A percentile compares a stretch with the other conserved stretches of the same genome.
Conservation (phyloP, 2,329 filamentous ascomycete genomes). For the Penicillium corylophilum region DNA sequence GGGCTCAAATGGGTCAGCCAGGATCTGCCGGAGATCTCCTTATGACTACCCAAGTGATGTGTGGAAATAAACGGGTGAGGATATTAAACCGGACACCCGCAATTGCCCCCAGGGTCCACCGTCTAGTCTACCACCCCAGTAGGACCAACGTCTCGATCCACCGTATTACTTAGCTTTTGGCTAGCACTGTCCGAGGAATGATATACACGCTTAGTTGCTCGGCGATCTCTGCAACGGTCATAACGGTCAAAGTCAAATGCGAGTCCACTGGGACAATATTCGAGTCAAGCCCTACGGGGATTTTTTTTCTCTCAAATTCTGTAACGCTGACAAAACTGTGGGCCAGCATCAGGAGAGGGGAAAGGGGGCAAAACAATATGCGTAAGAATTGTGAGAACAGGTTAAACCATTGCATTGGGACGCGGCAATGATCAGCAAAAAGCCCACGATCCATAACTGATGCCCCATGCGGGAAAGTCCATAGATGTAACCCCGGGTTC, state of each 20-base stretch:
- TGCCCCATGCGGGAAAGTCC: conserved; percentile 6
- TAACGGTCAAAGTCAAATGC: conserved; percentile 6
- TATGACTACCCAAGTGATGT: conserved; percentile 20
- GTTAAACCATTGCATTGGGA: not conserved
- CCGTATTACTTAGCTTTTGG: not conserved
- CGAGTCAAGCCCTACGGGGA: too few relatives aligned
- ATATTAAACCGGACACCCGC: conserved; percentile 23
- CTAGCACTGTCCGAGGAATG: not conserved
- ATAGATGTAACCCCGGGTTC: conserved; percentile 7
- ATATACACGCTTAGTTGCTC: conserved; percentile 3
- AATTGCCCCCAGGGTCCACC: conserved; percentile 19
- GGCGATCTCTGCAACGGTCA: conserved; percentile 17
- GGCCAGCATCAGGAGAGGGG: not conserved
- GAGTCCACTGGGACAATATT: not conserved
- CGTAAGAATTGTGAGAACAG: not conserved
- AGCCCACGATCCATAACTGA: conserved; percentile 10
- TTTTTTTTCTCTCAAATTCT: not conserved
- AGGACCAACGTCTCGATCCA: not conserved
- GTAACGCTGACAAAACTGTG: not conserved
- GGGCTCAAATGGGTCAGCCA: not conserved
- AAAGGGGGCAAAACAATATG: not conserved
- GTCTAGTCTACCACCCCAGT: conserved; percentile 5
- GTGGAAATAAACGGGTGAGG: conserved; percentile 30
- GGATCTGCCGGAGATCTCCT: conserved; percentile 19
- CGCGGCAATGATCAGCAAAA: conserved; percentile 3